Evolutionary conservation across 164 flowering plant species (phyloP).

Genomic region (Protea cynaroides): DNA sequence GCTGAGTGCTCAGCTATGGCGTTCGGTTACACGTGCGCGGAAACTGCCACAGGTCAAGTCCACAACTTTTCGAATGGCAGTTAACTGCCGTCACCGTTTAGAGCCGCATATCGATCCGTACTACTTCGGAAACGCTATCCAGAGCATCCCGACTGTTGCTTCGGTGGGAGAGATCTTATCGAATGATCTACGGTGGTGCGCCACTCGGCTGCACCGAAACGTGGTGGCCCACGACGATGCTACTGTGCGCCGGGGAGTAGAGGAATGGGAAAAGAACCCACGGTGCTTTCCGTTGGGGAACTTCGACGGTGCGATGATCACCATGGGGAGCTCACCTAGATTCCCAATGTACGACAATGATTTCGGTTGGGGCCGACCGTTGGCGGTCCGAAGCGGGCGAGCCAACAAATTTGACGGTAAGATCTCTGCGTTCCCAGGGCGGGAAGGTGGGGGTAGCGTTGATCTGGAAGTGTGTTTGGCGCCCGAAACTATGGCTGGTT

Average conservation of each 20-base stretch:
- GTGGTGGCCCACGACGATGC: conserved; percentile 50
- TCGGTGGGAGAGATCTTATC: conserved; percentile 45
- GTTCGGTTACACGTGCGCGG: conserved; percentile 74
- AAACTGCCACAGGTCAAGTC: conserved; percentile 27
- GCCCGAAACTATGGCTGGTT: conserved; percentile 68
- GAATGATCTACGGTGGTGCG: conserved; percentile 55
- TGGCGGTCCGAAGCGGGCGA: conserved; percentile 72
- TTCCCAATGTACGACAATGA: conserved; percentile 89
- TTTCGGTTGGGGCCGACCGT: conserved; percentile 88
- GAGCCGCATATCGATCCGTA: conserved; percentile 51
- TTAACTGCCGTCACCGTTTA: conserved; percentile 77
- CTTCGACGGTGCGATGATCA: conserved; percentile 56
- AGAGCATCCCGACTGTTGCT: conserved; percentile 63
- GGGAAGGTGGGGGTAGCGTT: conserved; percentile 78
- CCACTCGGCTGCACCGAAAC: conserved; percentile 42
- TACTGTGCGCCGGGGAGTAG: conserved; percentile 40
- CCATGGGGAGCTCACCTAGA: conserved; percentile 87
- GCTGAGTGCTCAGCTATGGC: conserved; percentile 73
- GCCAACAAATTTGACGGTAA: conserved; percentile 90
- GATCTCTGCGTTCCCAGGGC: conserved; percentile 88
- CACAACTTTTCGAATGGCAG: conserved; percentile 92
- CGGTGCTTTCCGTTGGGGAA: conserved; percentile 70
- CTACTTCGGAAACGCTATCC: conserved; percentile 92
- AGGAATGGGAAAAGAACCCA: conserved; percentile 66
- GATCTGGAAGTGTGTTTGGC: conserved; percentile 76